These are phyloP conservation scores for Saccharomyces pastorianus DNA, from an alignment of 1,139 yeast genomes.

Conservation along the genomic window DNA sequence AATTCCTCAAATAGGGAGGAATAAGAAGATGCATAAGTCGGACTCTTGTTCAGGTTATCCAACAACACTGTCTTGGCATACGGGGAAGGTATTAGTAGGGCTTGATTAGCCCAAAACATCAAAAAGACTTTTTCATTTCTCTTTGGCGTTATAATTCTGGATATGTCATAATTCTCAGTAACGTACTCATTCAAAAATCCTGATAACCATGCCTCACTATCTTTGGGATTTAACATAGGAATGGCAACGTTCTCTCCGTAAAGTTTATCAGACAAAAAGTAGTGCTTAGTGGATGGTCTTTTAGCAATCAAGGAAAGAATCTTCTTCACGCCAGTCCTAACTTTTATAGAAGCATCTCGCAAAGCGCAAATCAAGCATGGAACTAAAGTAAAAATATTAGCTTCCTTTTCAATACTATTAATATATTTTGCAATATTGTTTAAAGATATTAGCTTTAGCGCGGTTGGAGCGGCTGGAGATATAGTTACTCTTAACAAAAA, in stretches of 20 bases:
- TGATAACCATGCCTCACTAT: conserved; percentile 44
- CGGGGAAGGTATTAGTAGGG: conserved; percentile 38
- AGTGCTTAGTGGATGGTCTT: conserved; percentile 36
- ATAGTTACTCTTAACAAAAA: conserved; percentile 52
- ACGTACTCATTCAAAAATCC: conserved; percentile 40
- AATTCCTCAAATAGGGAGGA: conserved; percentile 36
- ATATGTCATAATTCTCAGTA: conserved; percentile 40
- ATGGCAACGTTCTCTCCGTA: conserved; percentile 43
- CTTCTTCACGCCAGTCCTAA: conserved; percentile 34
- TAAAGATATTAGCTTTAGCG: conserved; percentile 45
- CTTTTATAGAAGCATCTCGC: conserved; percentile 34
- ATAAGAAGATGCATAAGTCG: conserved; percentile 27
- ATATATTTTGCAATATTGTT: conserved; percentile 35
- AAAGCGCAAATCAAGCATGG: conserved; percentile 39
- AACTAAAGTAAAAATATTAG: conserved; percentile 36
- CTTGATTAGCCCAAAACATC: conserved; percentile 46
- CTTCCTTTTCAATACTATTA: conserved; percentile 32
- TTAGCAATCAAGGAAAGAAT: conserved; percentile 30
- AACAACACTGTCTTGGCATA: conserved; percentile 39
- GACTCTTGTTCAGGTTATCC: conserved; percentile 16
- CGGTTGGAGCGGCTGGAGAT: conserved; percentile 50
- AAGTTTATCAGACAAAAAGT: conserved; percentile 36
- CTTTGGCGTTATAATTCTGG: conserved; percentile 35
- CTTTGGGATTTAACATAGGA: conserved; percentile 59
- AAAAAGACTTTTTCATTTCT: conserved; percentile 39